Evolutionary conservation across 2,329 filamentous ascomycete genomes (phyloP).

Genomic region (Diaporthe helianthi): DNA sequence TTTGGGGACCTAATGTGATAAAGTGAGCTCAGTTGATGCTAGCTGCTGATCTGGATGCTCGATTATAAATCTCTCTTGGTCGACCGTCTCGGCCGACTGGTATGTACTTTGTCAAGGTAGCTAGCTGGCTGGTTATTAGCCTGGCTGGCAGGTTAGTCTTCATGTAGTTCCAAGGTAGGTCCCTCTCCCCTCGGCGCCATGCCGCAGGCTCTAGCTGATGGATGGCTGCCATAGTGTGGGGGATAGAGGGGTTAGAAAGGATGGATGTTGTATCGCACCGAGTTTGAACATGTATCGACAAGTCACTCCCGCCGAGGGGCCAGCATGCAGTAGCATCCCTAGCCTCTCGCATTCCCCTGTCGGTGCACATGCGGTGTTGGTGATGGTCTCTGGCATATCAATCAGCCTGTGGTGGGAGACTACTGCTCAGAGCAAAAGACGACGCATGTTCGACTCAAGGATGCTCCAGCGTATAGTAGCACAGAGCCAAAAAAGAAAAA

Average conservation of each 20-base stretch:
- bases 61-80: background rate
- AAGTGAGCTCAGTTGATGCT: background rate
- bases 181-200: background rate
- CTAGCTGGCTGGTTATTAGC: too few species aligned
- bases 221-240: slow-evolving; percentile 1
- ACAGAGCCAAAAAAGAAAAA: too few species aligned
- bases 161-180: background rate
- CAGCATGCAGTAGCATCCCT: background rate
- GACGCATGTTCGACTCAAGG: background rate
- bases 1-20: background rate
- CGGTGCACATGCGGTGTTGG: background rate
- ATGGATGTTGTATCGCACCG: background rate
- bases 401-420: background rate
- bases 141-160: background rate
- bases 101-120: too few species aligned
- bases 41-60: too few species aligned
- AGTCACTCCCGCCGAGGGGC: background rate
- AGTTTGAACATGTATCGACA: background rate
- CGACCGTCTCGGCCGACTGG: slow-evolving; percentile 7
- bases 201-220: background rate
- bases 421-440: background rate
- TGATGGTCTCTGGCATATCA: background rate
- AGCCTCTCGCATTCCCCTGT: background rate
- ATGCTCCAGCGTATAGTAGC: too few species aligned
- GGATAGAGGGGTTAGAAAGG: background rate